Percentiles rank a stretch among this genome's conserved stretches.
Evolutionary conservation across 352 stramenopile species (phyloP).

Genomic region (Pythium rishiriense): DNA sequence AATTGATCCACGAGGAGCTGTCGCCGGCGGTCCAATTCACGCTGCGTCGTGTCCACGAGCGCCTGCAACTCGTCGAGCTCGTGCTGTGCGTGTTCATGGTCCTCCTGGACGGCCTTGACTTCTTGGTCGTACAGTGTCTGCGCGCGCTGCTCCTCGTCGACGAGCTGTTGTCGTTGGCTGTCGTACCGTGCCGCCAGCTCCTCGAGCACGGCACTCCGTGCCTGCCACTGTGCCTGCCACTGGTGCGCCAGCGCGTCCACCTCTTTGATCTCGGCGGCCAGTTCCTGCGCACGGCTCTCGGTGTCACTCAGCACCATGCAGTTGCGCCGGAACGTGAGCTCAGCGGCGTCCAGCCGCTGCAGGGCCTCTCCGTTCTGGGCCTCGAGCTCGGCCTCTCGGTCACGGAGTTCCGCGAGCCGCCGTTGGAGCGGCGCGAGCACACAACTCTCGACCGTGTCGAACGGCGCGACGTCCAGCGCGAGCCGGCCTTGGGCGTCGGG

Average conservation of each 20-base stretch:
- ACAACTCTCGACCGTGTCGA: slow-evolving; percentile 40
- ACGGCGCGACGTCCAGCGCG: slow-evolving; percentile 55
- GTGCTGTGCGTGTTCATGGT: not conserved
- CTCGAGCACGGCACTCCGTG: slow-evolving; percentile 4
- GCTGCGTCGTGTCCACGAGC: slow-evolving; percentile 8
- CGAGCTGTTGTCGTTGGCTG: not conserved
- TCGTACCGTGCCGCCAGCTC: slow-evolving; percentile 19
- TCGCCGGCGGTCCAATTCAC: not conserved
- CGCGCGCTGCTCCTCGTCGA: not conserved
- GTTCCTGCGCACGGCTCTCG: slow-evolving; percentile 36
- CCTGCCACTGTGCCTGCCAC: slow-evolving; percentile 32
- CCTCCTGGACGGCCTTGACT: slow-evolving; percentile 3
- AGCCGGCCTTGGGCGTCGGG: slow-evolving; percentile 42
- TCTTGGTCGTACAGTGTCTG: slow-evolving; percentile 12
- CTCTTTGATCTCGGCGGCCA: slow-evolving; percentile 20
- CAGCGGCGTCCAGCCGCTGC: slow-evolving; percentile 21
- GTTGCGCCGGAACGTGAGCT: slow-evolving; percentile 23
- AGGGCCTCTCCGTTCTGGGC: slow-evolving; percentile 20
- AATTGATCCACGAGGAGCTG: slow-evolving; percentile 23
- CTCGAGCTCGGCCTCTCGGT: slow-evolving; percentile 25
- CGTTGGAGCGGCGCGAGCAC: slow-evolving; percentile 36
- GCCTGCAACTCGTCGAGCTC: not conserved
- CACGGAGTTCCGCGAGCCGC: slow-evolving; percentile 20
- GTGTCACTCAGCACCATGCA: slow-evolving; percentile 41
- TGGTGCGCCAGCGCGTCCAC: slow-evolving; percentile 28